Conservation (phyloP, 306 rosid species). For the Quercus alba region DNA sequence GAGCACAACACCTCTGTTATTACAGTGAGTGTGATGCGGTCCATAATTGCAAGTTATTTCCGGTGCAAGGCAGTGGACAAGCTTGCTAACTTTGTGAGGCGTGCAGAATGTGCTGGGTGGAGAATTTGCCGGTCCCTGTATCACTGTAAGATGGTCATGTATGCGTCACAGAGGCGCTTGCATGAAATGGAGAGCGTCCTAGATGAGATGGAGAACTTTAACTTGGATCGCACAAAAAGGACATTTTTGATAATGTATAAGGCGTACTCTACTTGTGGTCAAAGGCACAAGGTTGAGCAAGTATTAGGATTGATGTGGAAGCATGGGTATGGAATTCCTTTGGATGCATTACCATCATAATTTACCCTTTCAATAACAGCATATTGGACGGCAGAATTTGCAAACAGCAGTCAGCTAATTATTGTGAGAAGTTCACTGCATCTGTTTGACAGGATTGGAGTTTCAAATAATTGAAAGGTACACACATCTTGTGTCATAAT, state of each 20-base stretch:
- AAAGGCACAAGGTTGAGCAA: conserved; percentile 51
- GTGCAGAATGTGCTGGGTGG: conserved; percentile 71
- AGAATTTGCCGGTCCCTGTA: conserved; percentile 57
- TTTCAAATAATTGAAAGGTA: conserved; percentile 27
- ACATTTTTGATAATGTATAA: conserved; percentile 69
- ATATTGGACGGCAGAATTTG: conserved; percentile 17
- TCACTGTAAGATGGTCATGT: conserved; percentile 82
- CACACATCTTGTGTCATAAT: conserved; percentile 5
- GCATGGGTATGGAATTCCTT: conserved; percentile 64
- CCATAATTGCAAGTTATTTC: conserved; percentile 58
- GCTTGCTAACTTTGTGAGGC: conserved; percentile 52
- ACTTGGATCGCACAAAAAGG: conserved; percentile 30
- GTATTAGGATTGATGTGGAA: conserved; percentile 67
- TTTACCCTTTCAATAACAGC: conserved; percentile 16
- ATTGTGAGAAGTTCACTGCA: neutral
- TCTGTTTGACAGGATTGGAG: conserved; percentile 7
- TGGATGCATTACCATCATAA: conserved; percentile 36
- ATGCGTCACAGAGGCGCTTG: conserved; percentile 49
- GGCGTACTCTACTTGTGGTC: conserved; percentile 45
- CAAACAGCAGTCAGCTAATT: conserved; percentile 7
- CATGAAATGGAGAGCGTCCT: conserved; percentile 63
- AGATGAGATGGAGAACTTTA: conserved; percentile 52
- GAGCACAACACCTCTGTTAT: conserved; percentile 38
- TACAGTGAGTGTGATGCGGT: conserved; percentile 32
- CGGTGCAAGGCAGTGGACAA: conserved; percentile 58